These are phyloP conservation scores for Saccharomyces hybrid DNA, from an alignment of 1,139 yeast genomes.

Conservation along the genomic window DNA sequence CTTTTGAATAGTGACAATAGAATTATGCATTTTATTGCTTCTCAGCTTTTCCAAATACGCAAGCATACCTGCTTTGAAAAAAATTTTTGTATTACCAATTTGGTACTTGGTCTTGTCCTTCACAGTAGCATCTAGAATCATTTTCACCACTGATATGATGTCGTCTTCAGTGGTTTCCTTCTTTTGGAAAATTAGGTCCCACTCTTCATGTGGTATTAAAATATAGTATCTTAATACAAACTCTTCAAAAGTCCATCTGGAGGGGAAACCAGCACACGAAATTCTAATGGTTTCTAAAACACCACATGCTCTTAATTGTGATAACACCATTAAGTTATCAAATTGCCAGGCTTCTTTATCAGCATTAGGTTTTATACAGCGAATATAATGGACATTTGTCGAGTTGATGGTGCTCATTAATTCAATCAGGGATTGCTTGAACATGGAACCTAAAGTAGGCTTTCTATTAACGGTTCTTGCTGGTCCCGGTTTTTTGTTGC, in stretches of 20 bases:
- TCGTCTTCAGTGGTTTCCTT: slow-evolving; percentile 46
- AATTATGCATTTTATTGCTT: slow-evolving; percentile 65
- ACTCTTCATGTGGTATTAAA: slow-evolving; percentile 63
- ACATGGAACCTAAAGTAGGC: slow-evolving; percentile 93
- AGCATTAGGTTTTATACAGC: slow-evolving; percentile 97
- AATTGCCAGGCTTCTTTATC: slow-evolving; percentile 94
- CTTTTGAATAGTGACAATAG: slow-evolving; percentile 87
- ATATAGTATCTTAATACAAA: slow-evolving; percentile 89
- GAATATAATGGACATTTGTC: slow-evolving; percentile 92
- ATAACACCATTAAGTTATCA: slow-evolving; percentile 90
- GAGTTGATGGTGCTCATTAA: slow-evolving; percentile 90
- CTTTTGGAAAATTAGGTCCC: slow-evolving; percentile 58
- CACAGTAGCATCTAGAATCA: slow-evolving; percentile 51
- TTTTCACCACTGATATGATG: slow-evolving; percentile 60
- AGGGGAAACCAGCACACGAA: slow-evolving; percentile 97
- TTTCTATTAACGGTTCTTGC: slow-evolving; percentile 52
- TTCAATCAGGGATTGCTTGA: slow-evolving; percentile 87
- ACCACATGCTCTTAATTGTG: slow-evolving; percentile 98
- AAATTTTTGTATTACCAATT: slow-evolving; percentile 83
- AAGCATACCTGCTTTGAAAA: slow-evolving; percentile 94
- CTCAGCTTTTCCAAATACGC: slow-evolving; percentile 89
- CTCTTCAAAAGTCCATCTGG: slow-evolving; percentile 92
- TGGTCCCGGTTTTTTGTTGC: slow-evolving; percentile 30
- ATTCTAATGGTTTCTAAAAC: slow-evolving; percentile 94
- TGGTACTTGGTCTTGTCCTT: slow-evolving; percentile 67